Evolutionary conservation across 179 eudicot species (phyloP), one percentile per base, ranked within the genome.

Genomic region (Pouteria campechiana): DNA sequence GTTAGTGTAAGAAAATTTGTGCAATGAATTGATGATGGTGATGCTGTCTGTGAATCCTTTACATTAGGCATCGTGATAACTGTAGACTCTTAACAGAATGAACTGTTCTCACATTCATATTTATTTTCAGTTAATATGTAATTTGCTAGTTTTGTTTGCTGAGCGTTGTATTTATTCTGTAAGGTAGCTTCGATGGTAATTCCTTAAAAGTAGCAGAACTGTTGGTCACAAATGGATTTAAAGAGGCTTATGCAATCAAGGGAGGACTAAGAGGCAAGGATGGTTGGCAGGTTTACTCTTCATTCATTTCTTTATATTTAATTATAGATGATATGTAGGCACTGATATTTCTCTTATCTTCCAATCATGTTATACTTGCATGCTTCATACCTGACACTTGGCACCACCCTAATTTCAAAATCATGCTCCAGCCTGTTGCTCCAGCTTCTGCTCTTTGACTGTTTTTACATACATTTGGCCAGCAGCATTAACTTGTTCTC

Each of bases 131-230:
- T n/a, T n/a, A n/a, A n/a, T n/a, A n/a, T n/a, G n/a, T n/a, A n/a
- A n/a, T n/a, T n/a, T n/a, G n/a, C n/a, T n/a, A n/a, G n/a, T n/a
- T n/a, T n/a, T 42, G 23, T 34, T 34, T 38, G 32, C 47, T 50
- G 43, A 63, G 30, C 45, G 24, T 42, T 57, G 37, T 73, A 34
- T 74, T 67, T 61, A 67, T 63, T 52, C 59, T 70, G 93, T 49
- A 81, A 85, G 95, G 93, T 81, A 85, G 97, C 76, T 81, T 85
- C 65, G 97, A 81, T 79, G 97, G 86, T 57, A 74, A 81, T 58
- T 85, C 97, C 45, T 54, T 90, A 59, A 69, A 75, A 73, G 96
- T 71, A 61, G 98, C 94, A 2, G 93, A 82, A 65, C 48, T 90
- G 38, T 67, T 90, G 73, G 60, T 76, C 76, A 76, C 79, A 44